These are phyloP conservation scores for Vinca minor DNA, from an alignment of 257 asterid species.

Conservation along the genomic window DNA sequence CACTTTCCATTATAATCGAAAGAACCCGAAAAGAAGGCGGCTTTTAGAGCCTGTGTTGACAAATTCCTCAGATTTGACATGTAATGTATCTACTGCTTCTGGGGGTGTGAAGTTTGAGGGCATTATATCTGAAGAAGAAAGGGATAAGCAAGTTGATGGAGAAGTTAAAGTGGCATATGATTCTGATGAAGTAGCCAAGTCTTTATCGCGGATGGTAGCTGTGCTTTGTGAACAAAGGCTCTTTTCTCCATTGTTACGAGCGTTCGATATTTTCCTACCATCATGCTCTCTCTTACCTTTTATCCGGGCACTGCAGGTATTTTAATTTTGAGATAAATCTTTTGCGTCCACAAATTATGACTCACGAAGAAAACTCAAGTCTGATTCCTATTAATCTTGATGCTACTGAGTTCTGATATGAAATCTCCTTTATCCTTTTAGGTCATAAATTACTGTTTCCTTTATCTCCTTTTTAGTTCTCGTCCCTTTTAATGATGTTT, in stretches of 20 bases:
- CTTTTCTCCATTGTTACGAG: conserved; percentile 84
- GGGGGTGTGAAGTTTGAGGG: conserved; percentile 35
- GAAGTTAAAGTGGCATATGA: conserved; percentile 35
- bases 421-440: background rate
- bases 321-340: conserved; percentile 15
- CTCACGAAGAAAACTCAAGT: background rate
- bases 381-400: background rate
- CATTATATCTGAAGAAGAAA: conserved; percentile 40
- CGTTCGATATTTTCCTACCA: conserved; percentile 97
- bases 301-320: conserved; percentile 95
- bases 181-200: conserved; percentile 50
- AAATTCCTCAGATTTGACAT: conserved; percentile 31
- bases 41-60: conserved; percentile 52
- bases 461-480: background rate
- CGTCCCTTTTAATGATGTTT: background rate
- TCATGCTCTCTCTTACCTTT: conserved; percentile 90
- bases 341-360: background rate
- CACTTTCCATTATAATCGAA: conserved; percentile 73
- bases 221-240: conserved; percentile 86
- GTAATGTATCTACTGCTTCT: conserved; percentile 40
- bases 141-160: conserved; percentile 33
- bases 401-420: background rate
- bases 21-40: conserved; percentile 73
- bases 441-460: background rate
- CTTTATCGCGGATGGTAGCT: conserved; percentile 81